Evolutionary conservation across 2,329 filamentous ascomycete genomes (phyloP).

Genomic region (Calycina herbarum): DNA sequence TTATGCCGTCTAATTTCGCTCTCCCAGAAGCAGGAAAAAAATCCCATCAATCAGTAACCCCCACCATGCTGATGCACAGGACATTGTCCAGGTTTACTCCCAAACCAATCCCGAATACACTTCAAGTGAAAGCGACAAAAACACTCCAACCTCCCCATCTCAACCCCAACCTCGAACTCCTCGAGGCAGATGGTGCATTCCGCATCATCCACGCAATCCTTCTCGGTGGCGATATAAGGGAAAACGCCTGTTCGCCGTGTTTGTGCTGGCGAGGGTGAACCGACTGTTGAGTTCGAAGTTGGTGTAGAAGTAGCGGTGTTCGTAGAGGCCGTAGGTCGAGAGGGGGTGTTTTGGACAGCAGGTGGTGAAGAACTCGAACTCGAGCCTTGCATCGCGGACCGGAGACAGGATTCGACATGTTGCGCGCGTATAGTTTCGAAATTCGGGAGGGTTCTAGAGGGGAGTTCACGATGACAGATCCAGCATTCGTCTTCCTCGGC

Average conservation of each 20-base stretch:
- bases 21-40: too few species aligned
- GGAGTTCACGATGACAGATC: slow-evolving; percentile 71
- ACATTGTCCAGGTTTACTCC: slow-evolving; percentile 61
- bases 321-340: slow-evolving; percentile 19
- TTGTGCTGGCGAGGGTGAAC: slow-evolving; percentile 31
- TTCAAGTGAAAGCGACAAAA: slow-evolving; percentile 62
- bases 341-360: slow-evolving; percentile 5
- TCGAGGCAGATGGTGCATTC: slow-evolving; percentile 70
- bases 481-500: slow-evolving; percentile 79
- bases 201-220: slow-evolving; percentile 66
- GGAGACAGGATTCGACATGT: slow-evolving; percentile 60
- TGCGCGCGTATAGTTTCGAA: slow-evolving; percentile 55
- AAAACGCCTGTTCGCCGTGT: slow-evolving; percentile 60
- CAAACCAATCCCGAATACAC: slow-evolving; percentile 65
- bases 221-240: slow-evolving; percentile 63
- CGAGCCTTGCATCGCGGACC: slow-evolving; percentile 18
- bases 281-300: background rate
- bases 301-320: slow-evolving; percentile 8
- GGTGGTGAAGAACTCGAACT: slow-evolving; percentile 13
- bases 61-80: slow-evolving; percentile 61
- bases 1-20: too few species aligned
- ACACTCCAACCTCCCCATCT: slow-evolving; percentile 67
- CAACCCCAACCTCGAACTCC: slow-evolving; percentile 61
- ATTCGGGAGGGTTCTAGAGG: slow-evolving; percentile 54
- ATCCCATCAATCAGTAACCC: slow-evolving; percentile 6